Evolutionary conservation across 1,284 basidiomycete genomes (phyloP).

Genomic region (Bjerkandera adusta): DNA sequence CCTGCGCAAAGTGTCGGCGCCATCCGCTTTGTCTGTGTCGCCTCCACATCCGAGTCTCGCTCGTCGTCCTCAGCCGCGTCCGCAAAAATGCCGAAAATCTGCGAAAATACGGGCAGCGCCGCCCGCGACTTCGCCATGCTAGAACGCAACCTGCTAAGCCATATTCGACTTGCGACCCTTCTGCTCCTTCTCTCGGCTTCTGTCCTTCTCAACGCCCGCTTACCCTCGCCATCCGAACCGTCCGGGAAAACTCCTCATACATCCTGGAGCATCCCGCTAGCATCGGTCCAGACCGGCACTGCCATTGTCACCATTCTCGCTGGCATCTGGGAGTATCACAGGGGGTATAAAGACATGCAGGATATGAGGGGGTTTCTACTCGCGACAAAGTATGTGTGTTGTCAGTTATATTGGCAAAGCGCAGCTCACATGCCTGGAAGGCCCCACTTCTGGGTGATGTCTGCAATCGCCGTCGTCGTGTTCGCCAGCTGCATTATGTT

Average conservation of each 20-base stretch:
- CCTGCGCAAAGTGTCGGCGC: too few relatives aligned
- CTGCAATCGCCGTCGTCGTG: conserved; percentile 44
- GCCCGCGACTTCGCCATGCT: conserved; percentile 75
- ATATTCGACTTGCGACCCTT: conserved; percentile 63
- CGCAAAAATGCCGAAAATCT: conserved; percentile 23
- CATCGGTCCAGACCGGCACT: conserved; percentile 34
- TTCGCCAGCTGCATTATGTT: conserved; percentile 52
- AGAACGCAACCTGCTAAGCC: conserved; percentile 67
- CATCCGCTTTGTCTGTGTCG: background rate
- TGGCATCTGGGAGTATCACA: conserved; percentile 64
- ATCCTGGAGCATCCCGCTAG: conserved; percentile 26
- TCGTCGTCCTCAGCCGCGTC: background rate
- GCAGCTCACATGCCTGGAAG: conserved; percentile 31
- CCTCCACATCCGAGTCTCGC: background rate
- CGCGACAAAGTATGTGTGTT: conserved; percentile 50
- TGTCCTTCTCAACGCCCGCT: conserved; percentile 54
- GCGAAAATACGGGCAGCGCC: conserved; percentile 41
- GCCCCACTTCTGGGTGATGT: conserved; percentile 51
- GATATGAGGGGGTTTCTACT: conserved; percentile 57
- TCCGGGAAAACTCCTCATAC: conserved; percentile 22
- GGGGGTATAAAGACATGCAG: conserved; percentile 52
- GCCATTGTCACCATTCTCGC: conserved; percentile 53
- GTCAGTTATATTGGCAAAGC: conserved; percentile 9
- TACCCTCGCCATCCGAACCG: conserved; percentile 40
- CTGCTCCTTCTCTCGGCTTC: conserved; percentile 62